Conservation (phyloP, 371 early-diverging fungal genomes). For the Blakeslea trispora region DNA sequence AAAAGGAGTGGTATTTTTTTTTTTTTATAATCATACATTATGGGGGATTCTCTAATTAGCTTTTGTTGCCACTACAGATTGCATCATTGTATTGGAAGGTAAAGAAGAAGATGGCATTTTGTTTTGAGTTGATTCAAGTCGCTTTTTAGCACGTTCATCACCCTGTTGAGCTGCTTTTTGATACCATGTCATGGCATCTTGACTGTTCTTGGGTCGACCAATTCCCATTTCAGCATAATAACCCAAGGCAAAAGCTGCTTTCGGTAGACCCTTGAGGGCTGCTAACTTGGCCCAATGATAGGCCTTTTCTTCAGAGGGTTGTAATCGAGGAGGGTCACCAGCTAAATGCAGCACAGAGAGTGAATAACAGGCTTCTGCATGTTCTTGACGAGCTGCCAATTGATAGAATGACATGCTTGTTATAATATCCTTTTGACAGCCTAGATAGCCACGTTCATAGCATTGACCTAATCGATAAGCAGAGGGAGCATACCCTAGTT, state of each 20-base stretch:
- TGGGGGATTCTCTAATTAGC: too few species aligned
- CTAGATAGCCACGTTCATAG: constrained; percentile 74
- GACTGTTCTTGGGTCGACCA: constrained; percentile 62
- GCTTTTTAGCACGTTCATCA: constrained; percentile 63
- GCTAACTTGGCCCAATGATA: constrained; percentile 82
- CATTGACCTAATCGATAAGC: constrained; percentile 77
- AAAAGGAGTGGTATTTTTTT: too few species aligned
- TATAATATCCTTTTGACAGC: constrained; percentile 60
- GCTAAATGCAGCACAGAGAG: constrained; percentile 89
- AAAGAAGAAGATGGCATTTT: too few species aligned
- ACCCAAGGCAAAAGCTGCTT: constrained; percentile 87
- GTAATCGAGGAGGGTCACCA: constrained; percentile 70
- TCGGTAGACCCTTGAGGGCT: constrained; percentile 78
- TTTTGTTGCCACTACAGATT: background rate
- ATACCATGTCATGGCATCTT: constrained; percentile 79
- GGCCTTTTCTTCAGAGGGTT: constrained; percentile 79
- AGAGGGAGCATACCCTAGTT: constrained; percentile 73
- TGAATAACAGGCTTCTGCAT: constrained; percentile 84
- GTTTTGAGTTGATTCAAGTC: background rate
- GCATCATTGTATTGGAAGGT: background rate
- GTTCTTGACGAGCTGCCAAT: constrained; percentile 82
- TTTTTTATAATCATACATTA: too few species aligned
- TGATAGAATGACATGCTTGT: constrained; percentile 70
- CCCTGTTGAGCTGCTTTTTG: constrained; percentile 77
- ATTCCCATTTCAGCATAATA: constrained; percentile 83